phyloP scores from a whole-genome alignment of 306 rosid genomes.

The Parietaria judaica region DNA sequence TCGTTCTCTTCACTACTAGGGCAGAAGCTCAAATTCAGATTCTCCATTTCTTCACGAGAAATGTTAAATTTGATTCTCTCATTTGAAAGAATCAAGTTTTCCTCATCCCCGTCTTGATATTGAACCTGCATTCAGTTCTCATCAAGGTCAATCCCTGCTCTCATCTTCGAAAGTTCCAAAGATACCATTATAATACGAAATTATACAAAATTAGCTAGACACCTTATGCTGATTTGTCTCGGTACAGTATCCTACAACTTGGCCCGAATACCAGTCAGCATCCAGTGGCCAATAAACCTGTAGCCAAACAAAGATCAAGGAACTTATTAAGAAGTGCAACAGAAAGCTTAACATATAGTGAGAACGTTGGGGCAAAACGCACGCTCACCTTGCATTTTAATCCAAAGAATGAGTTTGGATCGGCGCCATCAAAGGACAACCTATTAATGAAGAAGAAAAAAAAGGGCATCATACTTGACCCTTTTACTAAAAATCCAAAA shows the following conservation, averaged over 20 bases:
- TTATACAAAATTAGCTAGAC: slow-evolving; percentile 9
- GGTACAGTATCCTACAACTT: slow-evolving; percentile 42
- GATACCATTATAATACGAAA: slow-evolving; percentile 2
- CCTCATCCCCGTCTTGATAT: slow-evolving; percentile 77
- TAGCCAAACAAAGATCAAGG: slow-evolving; percentile 17
- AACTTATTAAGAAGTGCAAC: slow-evolving; percentile 16
- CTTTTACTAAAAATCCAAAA: neutral
- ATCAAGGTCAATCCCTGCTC: neutral
- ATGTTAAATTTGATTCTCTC: slow-evolving; percentile 71
- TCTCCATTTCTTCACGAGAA: slow-evolving; percentile 73
- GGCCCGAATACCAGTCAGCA: slow-evolving; percentile 57
- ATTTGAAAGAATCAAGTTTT: slow-evolving; percentile 55
- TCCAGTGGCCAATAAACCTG: slow-evolving; percentile 99
- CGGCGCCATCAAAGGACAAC: slow-evolving; percentile 58
- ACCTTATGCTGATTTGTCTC: slow-evolving; percentile 68
- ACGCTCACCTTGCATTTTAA: slow-evolving; percentile 83
- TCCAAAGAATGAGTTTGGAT: slow-evolving; percentile 68
- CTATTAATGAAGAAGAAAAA: slow-evolving; percentile 38
- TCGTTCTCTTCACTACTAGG: slow-evolving; percentile 44
- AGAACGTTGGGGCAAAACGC: neutral
- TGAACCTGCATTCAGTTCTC: slow-evolving; percentile 47
- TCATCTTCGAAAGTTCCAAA: slow-evolving; percentile 6
- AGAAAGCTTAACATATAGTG: slow-evolving; percentile 11
- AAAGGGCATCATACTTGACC: slow-evolving; percentile 7
- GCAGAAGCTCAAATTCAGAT: slow-evolving; percentile 52